Conservation (phyloP, 371 early-diverging fungal genomes). For the Amoeboaphelidium protococcarum region DNA sequence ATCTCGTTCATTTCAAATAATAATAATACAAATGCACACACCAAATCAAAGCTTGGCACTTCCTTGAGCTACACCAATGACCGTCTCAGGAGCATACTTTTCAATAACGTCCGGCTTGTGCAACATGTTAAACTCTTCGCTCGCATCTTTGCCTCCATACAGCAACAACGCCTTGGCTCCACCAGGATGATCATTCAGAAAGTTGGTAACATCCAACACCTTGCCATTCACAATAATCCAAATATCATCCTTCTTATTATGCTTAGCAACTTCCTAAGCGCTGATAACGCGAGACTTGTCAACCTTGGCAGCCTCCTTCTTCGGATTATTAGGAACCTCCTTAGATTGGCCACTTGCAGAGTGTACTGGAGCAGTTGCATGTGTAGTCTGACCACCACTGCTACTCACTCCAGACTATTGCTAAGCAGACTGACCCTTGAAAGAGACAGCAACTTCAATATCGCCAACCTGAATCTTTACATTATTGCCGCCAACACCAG, state of each 20-base stretch:
- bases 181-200: constrained; percentile 61
- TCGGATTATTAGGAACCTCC: constrained; percentile 10
- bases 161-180: constrained; percentile 60
- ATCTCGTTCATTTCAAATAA: no score
- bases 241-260: constrained; percentile 62
- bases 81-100: constrained; percentile 54
- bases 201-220: constrained; percentile 74
- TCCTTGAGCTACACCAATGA: constrained; percentile 58
- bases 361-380: constrained; percentile 6
- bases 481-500: no score
- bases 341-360: constrained; percentile 9
- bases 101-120: constrained; percentile 60
- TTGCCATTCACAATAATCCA: constrained; percentile 82
- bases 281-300: constrained; percentile 8
- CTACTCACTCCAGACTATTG: no score
- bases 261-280: constrained; percentile 45
- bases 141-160: constrained; percentile 59
- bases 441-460: no score
- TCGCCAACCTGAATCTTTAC: no score
- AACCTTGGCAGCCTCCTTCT: constrained; percentile 4
- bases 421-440: no score
- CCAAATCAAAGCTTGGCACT: no score
- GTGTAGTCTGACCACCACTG: constrained; percentile 4
- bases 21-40: no score
- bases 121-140: constrained; percentile 73